Percentiles rank a stretch among this genome's conserved stretches.
Conservation (phyloP, 148 eudicot genomes). For the Vaccinium vitisidaea region DNA sequence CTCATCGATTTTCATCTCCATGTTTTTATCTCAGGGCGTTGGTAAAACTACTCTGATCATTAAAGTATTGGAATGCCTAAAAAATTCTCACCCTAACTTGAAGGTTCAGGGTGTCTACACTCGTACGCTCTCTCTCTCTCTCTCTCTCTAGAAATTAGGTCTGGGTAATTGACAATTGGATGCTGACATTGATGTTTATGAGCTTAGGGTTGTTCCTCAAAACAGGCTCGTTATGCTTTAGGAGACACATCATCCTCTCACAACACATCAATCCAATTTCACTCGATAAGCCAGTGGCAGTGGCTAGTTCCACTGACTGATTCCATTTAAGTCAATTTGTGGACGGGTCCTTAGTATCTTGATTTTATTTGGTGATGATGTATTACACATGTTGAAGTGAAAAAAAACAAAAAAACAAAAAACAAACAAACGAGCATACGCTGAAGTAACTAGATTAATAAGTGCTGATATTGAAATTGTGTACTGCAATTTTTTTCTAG, state of each 20-base stretch:
- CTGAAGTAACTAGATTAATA: no score
- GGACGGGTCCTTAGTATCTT: background rate
- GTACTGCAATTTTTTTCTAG: no score
- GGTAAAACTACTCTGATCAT: slow-evolving; percentile 78
- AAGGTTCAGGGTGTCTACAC: slow-evolving; percentile 90
- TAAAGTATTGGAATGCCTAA: slow-evolving; percentile 56
- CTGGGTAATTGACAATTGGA: background rate
- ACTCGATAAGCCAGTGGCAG: no score
- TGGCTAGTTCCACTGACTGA: no score
- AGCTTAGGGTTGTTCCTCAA: background rate
- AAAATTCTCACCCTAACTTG: slow-evolving; percentile 59
- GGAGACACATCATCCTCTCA: no score
- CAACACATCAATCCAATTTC: no score
- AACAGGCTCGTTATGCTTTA: no score
- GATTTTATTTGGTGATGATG: background rate
- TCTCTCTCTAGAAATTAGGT: background rate
- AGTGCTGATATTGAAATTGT: no score
- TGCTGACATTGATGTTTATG: background rate
- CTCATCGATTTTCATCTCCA: background rate
- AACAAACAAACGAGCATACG: no score
- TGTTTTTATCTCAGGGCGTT: slow-evolving; percentile 47
- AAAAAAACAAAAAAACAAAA: no score
- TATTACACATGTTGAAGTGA: background rate
- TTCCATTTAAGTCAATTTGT: no score
- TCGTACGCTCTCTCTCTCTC: slow-evolving; percentile 37